phyloP scores from a whole-genome alignment of 139 green algal species.

The Nannochloris sp. region DNA sequence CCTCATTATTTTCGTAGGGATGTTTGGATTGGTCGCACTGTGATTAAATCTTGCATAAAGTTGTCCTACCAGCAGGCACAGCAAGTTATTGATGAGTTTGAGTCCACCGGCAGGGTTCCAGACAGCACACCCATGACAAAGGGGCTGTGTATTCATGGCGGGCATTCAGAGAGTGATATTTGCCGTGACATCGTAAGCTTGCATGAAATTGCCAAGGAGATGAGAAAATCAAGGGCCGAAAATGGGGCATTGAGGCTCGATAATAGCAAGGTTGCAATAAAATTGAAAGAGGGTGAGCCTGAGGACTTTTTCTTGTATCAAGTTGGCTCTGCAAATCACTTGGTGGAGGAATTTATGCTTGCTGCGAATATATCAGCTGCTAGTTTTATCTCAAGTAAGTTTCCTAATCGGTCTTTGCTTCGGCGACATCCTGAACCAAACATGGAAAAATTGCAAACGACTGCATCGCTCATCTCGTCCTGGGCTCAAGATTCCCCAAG shows the following conservation, averaged over 20 bases:
- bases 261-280: conserved; percentile 54
- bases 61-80: conserved; percentile 80
- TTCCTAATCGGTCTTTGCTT: conserved; percentile 62
- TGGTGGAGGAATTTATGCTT: conserved; percentile 99
- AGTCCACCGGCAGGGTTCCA: too few relatives aligned
- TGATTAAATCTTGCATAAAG: conserved; percentile 84
- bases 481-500: conserved; percentile 26
- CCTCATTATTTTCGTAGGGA: not conserved
- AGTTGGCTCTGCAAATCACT: conserved; percentile 65
- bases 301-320: conserved; percentile 46
- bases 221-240: conserved; percentile 39
- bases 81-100: conserved; percentile 56
- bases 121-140: not conserved
- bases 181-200: conserved; percentile 55
- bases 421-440: conserved; percentile 56
- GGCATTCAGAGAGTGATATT: conserved; percentile 57
- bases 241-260: conserved; percentile 69
- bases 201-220: conserved; percentile 44
- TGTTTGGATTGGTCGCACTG: conserved; percentile 55
- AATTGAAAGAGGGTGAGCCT: conserved; percentile 63
- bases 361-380: conserved; percentile 87
- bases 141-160: conserved; percentile 32
- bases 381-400: conserved; percentile 49
- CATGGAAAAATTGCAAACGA: conserved; percentile 44
- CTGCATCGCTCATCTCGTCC: conserved; percentile 23